phyloP scores from a whole-genome alignment of 2,329 filamentous ascomycete species.

The Hyphodiscus sp. region DNA sequence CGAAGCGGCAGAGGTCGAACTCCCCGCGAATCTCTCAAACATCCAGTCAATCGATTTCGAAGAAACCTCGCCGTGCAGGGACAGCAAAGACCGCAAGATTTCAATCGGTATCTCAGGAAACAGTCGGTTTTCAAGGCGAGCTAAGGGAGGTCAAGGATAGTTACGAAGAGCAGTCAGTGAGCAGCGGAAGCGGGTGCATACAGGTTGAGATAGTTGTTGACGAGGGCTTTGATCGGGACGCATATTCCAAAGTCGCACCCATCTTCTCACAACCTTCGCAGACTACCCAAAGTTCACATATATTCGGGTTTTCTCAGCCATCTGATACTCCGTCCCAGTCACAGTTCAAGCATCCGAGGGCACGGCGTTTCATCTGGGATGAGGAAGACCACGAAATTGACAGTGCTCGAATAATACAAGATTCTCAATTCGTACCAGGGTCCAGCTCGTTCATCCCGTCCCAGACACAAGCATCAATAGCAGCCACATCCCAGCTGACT shows the following conservation, averaged over 20 bases:
- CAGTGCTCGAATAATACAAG: slow-evolving; percentile 5
- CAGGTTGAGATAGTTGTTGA: slow-evolving; percentile 12
- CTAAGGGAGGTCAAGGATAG: slow-evolving; percentile 21
- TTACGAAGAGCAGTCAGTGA: slow-evolving; percentile 19
- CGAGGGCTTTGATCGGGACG: slow-evolving; percentile 15
- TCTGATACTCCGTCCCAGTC: not conserved
- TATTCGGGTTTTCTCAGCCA: not conserved
- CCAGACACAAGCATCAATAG: not conserved
- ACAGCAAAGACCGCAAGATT: slow-evolving; percentile 5
- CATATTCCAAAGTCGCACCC: slow-evolving; percentile 8
- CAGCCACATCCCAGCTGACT: not conserved
- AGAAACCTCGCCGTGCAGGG: slow-evolving; percentile 8
- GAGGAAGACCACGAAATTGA: slow-evolving; percentile 15
- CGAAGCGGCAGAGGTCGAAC: slow-evolving; percentile 13
- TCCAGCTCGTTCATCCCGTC: slow-evolving; percentile 12
- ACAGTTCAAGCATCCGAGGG: slow-evolving; percentile 1
- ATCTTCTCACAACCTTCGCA: slow-evolving; percentile 13
- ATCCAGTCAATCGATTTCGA: not conserved
- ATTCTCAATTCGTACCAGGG: slow-evolving; percentile 18
- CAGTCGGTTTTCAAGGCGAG: not conserved
- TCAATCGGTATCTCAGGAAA: slow-evolving; percentile 9
- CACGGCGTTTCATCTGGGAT: slow-evolving; percentile 14
- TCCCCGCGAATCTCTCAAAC: not conserved
- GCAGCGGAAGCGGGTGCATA: not conserved
- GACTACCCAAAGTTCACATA: not conserved